These are phyloP conservation scores for Cladosporium velox DNA, from an alignment of 2,329 filamentous ascomycete species.

Conservation along the genomic window DNA sequence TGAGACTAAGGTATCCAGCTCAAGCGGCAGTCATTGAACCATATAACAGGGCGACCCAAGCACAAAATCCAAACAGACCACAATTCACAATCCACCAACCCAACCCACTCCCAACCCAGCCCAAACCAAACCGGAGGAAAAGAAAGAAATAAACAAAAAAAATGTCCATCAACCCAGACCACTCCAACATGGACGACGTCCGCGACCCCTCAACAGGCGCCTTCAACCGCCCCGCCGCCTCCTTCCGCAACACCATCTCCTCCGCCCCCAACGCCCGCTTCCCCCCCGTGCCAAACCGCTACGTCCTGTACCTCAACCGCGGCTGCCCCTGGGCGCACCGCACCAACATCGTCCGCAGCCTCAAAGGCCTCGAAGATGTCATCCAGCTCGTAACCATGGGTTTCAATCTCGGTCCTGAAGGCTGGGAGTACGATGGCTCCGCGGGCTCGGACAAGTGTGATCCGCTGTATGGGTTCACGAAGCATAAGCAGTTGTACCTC, in stretches of 20 bases:
- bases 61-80: neutral
- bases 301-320: slow-evolving; percentile 61
- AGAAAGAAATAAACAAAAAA: neutral
- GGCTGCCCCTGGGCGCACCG: slow-evolving; percentile 66
- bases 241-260: slow-evolving; percentile 60
- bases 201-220: slow-evolving; percentile 40
- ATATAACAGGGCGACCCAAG: neutral
- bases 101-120: neutral
- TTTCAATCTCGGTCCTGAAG: slow-evolving; percentile 46
- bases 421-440: slow-evolving; percentile 72
- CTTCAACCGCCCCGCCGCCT: slow-evolving; percentile 56
- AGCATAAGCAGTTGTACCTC: slow-evolving; percentile 74
- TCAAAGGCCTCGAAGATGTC: slow-evolving; percentile 55
- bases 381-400: slow-evolving; percentile 52
- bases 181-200: slow-evolving; percentile 13
- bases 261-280: slow-evolving; percentile 54
- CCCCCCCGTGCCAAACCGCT: slow-evolving; percentile 60
- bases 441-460: slow-evolving; percentile 59
- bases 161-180: slow-evolving; percentile 9
- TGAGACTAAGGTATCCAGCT: neutral
- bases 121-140: neutral
- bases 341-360: slow-evolving; percentile 47
- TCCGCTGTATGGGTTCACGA: slow-evolving; percentile 65
- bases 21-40: neutral
- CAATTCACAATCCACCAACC: too few relatives aligned